A percentile compares a stretch with the other conserved stretches of the same genome.
These are phyloP conservation scores for Ascocoryne sarcoides DNA, from an alignment of 2,329 filamentous ascomycete species.

Conservation along the genomic window DNA sequence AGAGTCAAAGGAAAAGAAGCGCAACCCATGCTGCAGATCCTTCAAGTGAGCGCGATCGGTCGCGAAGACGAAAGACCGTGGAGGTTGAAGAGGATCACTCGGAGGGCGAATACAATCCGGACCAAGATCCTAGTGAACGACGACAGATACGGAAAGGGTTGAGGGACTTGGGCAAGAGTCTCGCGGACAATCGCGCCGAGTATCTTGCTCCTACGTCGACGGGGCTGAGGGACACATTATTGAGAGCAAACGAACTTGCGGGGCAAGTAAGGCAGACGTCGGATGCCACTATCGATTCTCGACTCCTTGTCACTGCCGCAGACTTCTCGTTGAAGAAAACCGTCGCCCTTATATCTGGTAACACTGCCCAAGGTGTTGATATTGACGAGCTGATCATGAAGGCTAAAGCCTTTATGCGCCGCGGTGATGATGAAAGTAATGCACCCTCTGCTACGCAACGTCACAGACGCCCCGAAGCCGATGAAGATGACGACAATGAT, in stretches of 20 bases:
- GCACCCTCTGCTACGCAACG: slow-evolving; percentile 35
- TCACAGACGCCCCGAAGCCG: slow-evolving; percentile 41
- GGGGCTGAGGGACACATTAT: slow-evolving; percentile 56
- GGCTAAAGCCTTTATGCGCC: slow-evolving; percentile 77
- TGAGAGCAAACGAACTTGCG: slow-evolving; percentile 56
- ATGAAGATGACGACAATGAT: slow-evolving; percentile 59
- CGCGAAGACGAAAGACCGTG: slow-evolving; percentile 23
- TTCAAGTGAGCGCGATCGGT: slow-evolving; percentile 11
- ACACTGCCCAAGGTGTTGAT: slow-evolving; percentile 67
- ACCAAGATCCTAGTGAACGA: slow-evolving; percentile 69
- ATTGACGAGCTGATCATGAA: slow-evolving; percentile 88
- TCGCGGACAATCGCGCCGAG: slow-evolving; percentile 61
- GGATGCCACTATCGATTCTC: slow-evolving; percentile 84
- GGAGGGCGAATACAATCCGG: slow-evolving; percentile 60
- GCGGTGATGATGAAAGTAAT: slow-evolving; percentile 47
- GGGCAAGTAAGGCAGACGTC: slow-evolving; percentile 73
- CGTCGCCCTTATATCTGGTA: slow-evolving; percentile 63
- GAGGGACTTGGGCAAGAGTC: slow-evolving; percentile 53
- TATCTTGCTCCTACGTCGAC: slow-evolving; percentile 57
- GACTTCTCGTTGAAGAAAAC: slow-evolving; percentile 76
- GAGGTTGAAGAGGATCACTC: slow-evolving; percentile 25
- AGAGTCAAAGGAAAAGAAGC: slow-evolving; percentile 21
- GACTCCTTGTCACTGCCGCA: slow-evolving; percentile 71
- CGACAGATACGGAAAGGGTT: slow-evolving; percentile 61
- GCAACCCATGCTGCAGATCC: slow-evolving; percentile 12